Percentiles rank a stretch among this genome's conserved stretches.
Conservation (phyloP, 768 basidiomycete species). For the Podaxis carcinomalis region DNA sequence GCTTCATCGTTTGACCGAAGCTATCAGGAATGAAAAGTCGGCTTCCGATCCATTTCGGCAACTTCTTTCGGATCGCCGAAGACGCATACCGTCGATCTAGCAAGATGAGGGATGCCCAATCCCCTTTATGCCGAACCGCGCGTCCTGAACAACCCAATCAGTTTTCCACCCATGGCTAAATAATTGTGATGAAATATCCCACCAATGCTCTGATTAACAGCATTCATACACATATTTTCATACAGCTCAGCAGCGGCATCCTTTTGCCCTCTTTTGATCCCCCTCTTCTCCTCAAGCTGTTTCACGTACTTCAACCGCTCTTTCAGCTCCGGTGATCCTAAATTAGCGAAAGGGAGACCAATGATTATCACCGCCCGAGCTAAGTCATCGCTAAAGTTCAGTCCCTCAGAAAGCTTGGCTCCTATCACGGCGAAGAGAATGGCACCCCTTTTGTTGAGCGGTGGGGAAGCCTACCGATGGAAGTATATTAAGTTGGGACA, state of each 20-base stretch:
- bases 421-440: constrained; percentile 93
- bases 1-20: constrained; percentile 71
- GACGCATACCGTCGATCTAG: constrained; percentile 81
- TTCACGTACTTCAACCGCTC: constrained; percentile 91
- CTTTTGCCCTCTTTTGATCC: constrained; percentile 35
- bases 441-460: constrained; percentile 52
- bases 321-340: constrained; percentile 84
- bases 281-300: constrained; percentile 44
- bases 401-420: constrained; percentile 94
- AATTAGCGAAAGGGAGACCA: constrained; percentile 91
- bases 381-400: constrained; percentile 73
- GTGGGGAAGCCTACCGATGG: constrained; percentile 5
- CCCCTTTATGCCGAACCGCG: constrained; percentile 85
- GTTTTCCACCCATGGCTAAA: not conserved
- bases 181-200: constrained; percentile 18
- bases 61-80: constrained; percentile 62
- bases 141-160: constrained; percentile 50
- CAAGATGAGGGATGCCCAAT: constrained; percentile 90
- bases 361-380: constrained; percentile 85
- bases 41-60: constrained; percentile 88
- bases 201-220: constrained; percentile 98
- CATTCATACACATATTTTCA: constrained; percentile 88
- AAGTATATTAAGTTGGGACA: not conserved
- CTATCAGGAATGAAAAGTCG: constrained; percentile 51
- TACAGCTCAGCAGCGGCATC: constrained; percentile 82